Evolutionary conservation across 129 eudicot species (phyloP).

Genomic region (Artemisia tridentata): DNA sequence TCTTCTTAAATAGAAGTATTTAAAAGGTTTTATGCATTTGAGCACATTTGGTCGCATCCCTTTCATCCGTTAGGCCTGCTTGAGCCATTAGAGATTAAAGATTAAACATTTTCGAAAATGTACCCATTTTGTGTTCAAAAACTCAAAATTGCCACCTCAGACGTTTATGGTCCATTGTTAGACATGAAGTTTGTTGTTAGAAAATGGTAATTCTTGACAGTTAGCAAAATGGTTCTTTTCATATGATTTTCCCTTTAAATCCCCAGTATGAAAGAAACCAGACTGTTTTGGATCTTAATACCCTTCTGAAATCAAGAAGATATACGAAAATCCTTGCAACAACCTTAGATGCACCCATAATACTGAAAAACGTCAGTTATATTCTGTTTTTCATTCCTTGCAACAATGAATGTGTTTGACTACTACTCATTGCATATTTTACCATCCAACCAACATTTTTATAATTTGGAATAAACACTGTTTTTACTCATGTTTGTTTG

Average conservation of each 20-base stretch:
- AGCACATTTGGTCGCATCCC: neutral
- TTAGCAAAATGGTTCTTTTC: neutral
- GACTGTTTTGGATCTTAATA: neutral
- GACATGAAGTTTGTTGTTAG: neutral
- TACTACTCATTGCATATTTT: no score
- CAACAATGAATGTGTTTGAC: neutral
- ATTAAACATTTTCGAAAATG: neutral
- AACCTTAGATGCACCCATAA: neutral
- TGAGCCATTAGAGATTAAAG: neutral
- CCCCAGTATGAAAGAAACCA: neutral
- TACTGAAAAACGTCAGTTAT: neutral
- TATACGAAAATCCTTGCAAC: neutral
- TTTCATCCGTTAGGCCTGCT: constrained; percentile 4
- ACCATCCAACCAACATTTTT: no score
- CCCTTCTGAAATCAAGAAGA: neutral
- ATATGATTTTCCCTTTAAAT: neutral
- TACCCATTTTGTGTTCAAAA: neutral
- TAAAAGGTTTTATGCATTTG: neutral
- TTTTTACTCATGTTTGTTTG: constrained; percentile 13
- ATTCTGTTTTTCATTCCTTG: neutral
- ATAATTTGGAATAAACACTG: no score
- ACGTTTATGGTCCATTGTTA: neutral
- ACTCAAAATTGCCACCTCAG: neutral
- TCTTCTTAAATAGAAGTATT: neutral
- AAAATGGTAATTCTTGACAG: neutral